These are phyloP conservation scores for Suhomyces chickasaworum DNA, from an alignment of 1,139 yeast species.

Conservation along the genomic window DNA sequence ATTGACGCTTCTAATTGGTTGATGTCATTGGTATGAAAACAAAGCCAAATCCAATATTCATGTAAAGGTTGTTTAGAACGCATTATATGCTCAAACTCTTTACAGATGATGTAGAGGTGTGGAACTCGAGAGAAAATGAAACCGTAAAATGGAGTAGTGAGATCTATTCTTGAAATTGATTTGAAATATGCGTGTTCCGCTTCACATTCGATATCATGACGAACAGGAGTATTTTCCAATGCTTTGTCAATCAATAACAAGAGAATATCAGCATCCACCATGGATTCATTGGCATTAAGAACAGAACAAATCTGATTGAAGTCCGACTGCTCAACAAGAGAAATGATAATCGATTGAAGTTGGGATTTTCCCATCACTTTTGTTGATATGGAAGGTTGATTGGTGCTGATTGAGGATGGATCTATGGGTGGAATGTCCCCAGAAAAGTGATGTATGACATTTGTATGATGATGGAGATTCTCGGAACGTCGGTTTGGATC, in stretches of 20 bases:
- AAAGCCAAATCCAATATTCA: conserved; percentile 33
- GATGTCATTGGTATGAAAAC: conserved; percentile 37
- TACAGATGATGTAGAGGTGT: conserved; percentile 23
- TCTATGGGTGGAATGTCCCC: neutral
- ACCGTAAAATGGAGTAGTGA: conserved; percentile 18
- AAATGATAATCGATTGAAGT: neutral
- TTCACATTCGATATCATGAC: conserved; percentile 12
- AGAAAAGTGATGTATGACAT: neutral
- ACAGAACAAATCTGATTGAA: conserved; percentile 5
- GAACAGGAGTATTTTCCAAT: conserved; percentile 7
- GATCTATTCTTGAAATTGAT: conserved; percentile 16
- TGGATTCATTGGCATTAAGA: neutral
- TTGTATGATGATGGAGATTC: neutral
- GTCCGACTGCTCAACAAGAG: conserved; percentile 6
- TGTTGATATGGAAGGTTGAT: neutral
- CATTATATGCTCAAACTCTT: conserved; percentile 20
- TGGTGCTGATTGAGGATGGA: neutral
- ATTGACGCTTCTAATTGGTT: conserved; percentile 25
- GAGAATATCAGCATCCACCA: conserved; percentile 16
- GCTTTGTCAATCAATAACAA: conserved; percentile 17
- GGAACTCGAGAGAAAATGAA: conserved; percentile 22
- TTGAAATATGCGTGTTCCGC: conserved; percentile 23
- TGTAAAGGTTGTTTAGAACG: conserved; percentile 19
- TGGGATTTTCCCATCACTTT: neutral
- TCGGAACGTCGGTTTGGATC: no score